A percentile compares a stretch with the other conserved stretches of the same genome.
Evolutionary conservation across 2,329 filamentous ascomycete species (phyloP).

Genomic region (Hypoxylon sp.): DNA sequence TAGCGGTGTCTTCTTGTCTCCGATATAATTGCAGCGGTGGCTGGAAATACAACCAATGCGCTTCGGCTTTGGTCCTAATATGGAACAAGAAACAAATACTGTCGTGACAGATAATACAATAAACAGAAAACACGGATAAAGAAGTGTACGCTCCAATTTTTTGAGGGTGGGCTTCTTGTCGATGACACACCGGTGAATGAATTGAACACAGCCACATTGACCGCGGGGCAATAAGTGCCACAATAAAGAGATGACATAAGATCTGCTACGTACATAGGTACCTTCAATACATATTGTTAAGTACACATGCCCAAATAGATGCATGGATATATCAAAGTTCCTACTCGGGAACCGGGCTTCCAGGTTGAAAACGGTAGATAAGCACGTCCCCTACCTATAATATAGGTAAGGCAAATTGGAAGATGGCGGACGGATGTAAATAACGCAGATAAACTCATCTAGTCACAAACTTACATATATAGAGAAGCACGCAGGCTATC

Average conservation of each 20-base stretch:
- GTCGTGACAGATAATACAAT: not conserved
- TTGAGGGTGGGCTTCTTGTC: not conserved
- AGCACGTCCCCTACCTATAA: too few relatives aligned
- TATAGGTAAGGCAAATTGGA: too few relatives aligned
- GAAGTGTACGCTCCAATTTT: not conserved
- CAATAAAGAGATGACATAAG: slow-evolving; percentile 5
- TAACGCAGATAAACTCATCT: too few relatives aligned
- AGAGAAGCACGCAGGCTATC: not conserved
- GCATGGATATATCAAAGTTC: too few relatives aligned
- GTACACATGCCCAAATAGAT: too few relatives aligned
- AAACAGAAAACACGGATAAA: not conserved
- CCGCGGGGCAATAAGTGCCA: slow-evolving; percentile 17
- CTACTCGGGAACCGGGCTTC: not conserved
- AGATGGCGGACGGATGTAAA: too few relatives aligned
- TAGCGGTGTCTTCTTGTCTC: not conserved
- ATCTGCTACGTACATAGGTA: not conserved
- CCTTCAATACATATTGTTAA: not conserved
- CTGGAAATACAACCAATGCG: not conserved
- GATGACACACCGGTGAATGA: slow-evolving; percentile 15
- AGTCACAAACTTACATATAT: not conserved
- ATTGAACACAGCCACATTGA: slow-evolving; percentile 18
- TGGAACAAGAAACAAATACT: not conserved
- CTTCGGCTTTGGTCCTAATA: not conserved
- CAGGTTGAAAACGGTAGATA: not conserved
- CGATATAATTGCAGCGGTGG: not conserved